These are phyloP conservation scores for Blakeslea trispora DNA, from an alignment of 371 early-diverging fungal genomes.

Conservation along the genomic window DNA sequence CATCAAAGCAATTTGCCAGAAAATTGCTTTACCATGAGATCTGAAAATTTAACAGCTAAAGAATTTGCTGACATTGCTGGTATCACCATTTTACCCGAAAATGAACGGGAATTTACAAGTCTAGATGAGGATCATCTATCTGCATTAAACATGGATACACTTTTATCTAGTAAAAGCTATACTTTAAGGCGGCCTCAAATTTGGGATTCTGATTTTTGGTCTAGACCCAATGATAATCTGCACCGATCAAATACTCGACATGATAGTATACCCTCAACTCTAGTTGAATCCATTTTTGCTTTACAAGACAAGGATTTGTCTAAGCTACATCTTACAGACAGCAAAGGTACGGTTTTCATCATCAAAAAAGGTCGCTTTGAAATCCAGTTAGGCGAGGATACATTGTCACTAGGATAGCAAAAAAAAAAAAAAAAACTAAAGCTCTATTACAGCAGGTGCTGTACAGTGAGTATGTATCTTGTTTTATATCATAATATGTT, in stretches of 20 bases:
- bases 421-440: too few relatives aligned
- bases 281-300: too few relatives aligned
- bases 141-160: neutral
- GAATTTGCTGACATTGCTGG: constrained; percentile 48
- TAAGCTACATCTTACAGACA: neutral
- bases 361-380: neutral
- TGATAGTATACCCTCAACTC: too few relatives aligned
- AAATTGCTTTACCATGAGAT: constrained; percentile 21
- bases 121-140: neutral
- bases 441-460: too few relatives aligned
- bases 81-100: constrained; percentile 37
- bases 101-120: constrained; percentile 15
- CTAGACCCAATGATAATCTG: neutral
- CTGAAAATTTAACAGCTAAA: constrained; percentile 43
- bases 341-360: neutral
- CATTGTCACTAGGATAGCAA: too few relatives aligned
- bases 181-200: neutral
- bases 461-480: too few relatives aligned
- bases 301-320: too few relatives aligned
- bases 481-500: too few relatives aligned
- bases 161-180: neutral
- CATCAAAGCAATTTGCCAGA: neutral
- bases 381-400: neutral
- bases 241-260: neutral
- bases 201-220: neutral